Evolutionary conservation across 2,329 filamentous ascomycete genomes (phyloP).

Genomic region (Xylaria sp.): DNA sequence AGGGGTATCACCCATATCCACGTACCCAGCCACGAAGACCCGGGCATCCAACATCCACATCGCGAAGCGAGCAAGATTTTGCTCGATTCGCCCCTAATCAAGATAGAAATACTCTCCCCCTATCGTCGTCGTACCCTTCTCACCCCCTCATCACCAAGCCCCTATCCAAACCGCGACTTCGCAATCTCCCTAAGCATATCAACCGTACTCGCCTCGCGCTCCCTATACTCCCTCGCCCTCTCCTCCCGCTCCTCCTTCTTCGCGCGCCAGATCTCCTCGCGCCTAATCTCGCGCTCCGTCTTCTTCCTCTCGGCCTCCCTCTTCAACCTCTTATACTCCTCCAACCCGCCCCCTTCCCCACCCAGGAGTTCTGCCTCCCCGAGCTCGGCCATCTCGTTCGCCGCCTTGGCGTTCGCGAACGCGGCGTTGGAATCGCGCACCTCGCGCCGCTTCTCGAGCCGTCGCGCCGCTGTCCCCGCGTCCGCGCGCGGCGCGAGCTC

Average conservation of each 20-base stretch:
- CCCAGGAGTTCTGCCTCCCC: slow-evolving; percentile 83
- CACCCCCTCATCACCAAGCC: too few relatives aligned
- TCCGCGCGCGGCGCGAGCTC: slow-evolving; percentile 87
- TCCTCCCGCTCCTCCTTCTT: slow-evolving; percentile 83
- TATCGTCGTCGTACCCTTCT: too few relatives aligned
- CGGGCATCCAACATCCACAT: too few relatives aligned
- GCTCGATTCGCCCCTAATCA: too few relatives aligned
- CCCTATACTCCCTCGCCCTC: slow-evolving; percentile 73
- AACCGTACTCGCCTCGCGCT: slow-evolving; percentile 87
- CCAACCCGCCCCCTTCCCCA: slow-evolving; percentile 61
- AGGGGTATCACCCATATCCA: too few relatives aligned
- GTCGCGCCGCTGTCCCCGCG: slow-evolving; percentile 82
- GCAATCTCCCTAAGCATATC: slow-evolving; percentile 83
- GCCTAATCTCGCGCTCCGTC: slow-evolving; percentile 82
- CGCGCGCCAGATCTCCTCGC: slow-evolving; percentile 83
- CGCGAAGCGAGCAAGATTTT: too few relatives aligned
- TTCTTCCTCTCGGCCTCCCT: slow-evolving; percentile 80
- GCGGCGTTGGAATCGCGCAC: slow-evolving; percentile 76
- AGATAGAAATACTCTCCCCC: too few relatives aligned
- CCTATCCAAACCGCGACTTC: slow-evolving; percentile 76
- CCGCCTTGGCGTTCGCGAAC: slow-evolving; percentile 76
- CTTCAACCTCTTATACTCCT: slow-evolving; percentile 75
- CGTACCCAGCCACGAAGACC: too few relatives aligned
- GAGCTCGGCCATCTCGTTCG: slow-evolving; percentile 63
- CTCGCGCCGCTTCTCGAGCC: slow-evolving; percentile 85